These are phyloP conservation scores for Tolypocladium endophyticum DNA, from an alignment of 2,329 filamentous ascomycete species.

Conservation along the genomic window DNA sequence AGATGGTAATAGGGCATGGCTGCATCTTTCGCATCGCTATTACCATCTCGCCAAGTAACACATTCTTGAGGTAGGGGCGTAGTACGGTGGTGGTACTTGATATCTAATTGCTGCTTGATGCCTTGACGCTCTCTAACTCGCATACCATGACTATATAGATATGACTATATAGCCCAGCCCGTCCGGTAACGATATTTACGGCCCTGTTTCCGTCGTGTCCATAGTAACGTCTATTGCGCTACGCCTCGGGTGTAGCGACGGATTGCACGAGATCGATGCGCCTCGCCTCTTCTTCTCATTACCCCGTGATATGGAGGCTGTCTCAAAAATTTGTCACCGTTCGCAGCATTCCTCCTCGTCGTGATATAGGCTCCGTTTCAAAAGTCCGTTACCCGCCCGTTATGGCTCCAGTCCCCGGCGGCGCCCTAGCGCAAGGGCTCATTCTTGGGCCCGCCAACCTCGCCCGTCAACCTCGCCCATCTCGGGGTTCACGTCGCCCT, in stretches of 20 bases:
- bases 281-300: too few species aligned
- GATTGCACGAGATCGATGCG: background rate
- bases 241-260: background rate
- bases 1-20: background rate
- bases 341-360: slow-evolving; percentile 46
- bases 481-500: slow-evolving; percentile 82
- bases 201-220: background rate
- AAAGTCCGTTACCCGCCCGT: slow-evolving; percentile 91
- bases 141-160: background rate
- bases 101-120: background rate
- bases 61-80: background rate
- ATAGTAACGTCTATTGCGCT: background rate
- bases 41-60: too few species aligned
- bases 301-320: background rate
- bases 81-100: background rate
- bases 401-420: slow-evolving; percentile 77
- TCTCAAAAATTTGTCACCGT: slow-evolving; percentile 70
- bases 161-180: too few species aligned
- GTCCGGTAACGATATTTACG: background rate
- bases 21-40: background rate
- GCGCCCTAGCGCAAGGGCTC: slow-evolving; percentile 85
- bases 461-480: too few species aligned
- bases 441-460: slow-evolving; percentile 95
- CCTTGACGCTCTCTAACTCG: background rate
- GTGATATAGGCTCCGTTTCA: slow-evolving; percentile 15